These are phyloP conservation scores for Trichoderma oligosporum DNA, from an alignment of 2,329 filamentous ascomycete species.

Conservation along the genomic window DNA sequence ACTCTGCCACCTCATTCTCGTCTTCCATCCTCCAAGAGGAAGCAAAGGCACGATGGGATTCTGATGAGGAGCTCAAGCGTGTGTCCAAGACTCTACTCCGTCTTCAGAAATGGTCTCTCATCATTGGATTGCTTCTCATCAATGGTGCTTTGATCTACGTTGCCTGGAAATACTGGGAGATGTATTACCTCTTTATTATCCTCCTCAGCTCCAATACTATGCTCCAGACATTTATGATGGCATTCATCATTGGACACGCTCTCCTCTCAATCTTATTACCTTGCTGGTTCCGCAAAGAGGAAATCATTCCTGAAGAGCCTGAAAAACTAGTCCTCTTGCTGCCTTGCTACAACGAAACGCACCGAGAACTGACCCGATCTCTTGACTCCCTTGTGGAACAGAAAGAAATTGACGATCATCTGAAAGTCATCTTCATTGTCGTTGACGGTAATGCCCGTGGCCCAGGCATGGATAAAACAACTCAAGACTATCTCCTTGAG, in stretches of 20 bases:
- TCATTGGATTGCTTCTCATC: conserved; percentile 33
- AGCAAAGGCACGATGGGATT: conserved; percentile 39
- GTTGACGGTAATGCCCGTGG: conserved; percentile 47
- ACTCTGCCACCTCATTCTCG: conserved; percentile 34
- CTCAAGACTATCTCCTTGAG: conserved; percentile 44
- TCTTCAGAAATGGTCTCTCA: conserved; percentile 40
- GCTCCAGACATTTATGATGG: conserved; percentile 41
- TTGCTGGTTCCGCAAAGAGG: conserved; percentile 31
- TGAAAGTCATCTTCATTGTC: conserved; percentile 44
- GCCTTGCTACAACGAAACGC: conserved; percentile 49
- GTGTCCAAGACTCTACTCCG: conserved; percentile 37
- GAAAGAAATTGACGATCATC: conserved; percentile 40
- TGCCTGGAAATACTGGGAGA: conserved; percentile 37
- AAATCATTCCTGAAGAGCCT: conserved; percentile 35
- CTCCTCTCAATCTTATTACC: conserved; percentile 32
- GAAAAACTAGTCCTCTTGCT: conserved; percentile 45
- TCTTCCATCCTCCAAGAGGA: conserved; percentile 39
- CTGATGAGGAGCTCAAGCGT: conserved; percentile 37
- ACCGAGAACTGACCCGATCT: conserved; percentile 41
- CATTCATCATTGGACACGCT: conserved; percentile 35
- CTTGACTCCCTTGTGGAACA: conserved; percentile 46
- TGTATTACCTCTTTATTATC: conserved; percentile 43
- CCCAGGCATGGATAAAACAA: conserved; percentile 46
- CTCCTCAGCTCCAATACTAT: conserved; percentile 45
- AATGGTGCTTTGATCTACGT: conserved; percentile 38